Evolutionary conservation across 2,329 filamentous ascomycete genomes (phyloP).

Genomic region (Penicillium sp.): DNA sequence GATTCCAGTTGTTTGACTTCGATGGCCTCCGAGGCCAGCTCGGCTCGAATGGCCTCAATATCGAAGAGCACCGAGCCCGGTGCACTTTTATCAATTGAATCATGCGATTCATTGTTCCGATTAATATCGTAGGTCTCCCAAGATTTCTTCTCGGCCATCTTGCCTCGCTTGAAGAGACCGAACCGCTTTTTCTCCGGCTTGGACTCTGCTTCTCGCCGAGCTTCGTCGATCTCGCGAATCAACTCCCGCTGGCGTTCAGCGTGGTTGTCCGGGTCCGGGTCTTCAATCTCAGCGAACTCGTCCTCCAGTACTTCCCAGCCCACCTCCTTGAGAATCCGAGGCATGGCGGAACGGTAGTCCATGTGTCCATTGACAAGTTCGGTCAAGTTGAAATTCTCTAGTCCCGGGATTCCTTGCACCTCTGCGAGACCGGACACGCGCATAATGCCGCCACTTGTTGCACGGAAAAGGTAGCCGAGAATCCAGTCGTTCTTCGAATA

Average conservation of each 20-base stretch:
- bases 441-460: constrained; percentile 90
- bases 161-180: constrained; percentile 81
- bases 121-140: constrained; percentile 92
- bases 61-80: constrained; percentile 77
- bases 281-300: constrained; percentile 95
- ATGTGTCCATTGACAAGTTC: constrained; percentile 88
- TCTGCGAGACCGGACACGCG: constrained; percentile 81
- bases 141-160: constrained; percentile 73
- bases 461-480: constrained; percentile 88
- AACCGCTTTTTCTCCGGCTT: constrained; percentile 75
- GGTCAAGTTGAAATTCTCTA: constrained; percentile 91
- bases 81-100: constrained; percentile 32
- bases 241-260: constrained; percentile 84
- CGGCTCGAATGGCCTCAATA: constrained; percentile 87
- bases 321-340: constrained; percentile 79
- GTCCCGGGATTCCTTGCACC: constrained; percentile 73
- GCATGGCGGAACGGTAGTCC: constrained; percentile 94
- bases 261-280: constrained; percentile 95
- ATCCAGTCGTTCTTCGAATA: constrained; percentile 98
- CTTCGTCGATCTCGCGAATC: constrained; percentile 95
- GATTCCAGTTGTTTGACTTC: constrained; percentile 82
- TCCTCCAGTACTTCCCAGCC: constrained; percentile 92
- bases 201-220: constrained; percentile 80
- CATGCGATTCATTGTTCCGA: constrained; percentile 32
- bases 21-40: constrained; percentile 73